Conservation (phyloP, 495 filamentous ascomycete species). For the Penicillium diatomitis region DNA sequence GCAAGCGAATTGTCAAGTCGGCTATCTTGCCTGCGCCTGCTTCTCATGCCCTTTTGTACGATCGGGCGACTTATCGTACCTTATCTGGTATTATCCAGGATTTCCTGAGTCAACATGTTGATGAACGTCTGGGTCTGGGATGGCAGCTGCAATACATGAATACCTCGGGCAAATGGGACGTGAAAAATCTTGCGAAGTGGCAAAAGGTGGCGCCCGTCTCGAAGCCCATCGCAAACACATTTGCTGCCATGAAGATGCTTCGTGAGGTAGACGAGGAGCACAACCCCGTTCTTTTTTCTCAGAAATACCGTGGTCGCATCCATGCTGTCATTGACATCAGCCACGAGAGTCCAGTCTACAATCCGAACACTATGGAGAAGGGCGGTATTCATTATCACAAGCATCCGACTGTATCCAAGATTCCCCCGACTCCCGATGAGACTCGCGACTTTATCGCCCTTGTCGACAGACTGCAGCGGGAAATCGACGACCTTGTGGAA, state of each 20-base stretch:
- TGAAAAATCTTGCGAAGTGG: conserved; percentile 95
- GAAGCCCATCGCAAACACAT: conserved; percentile 60
- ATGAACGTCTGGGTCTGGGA: conserved; percentile 65
- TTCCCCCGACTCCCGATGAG: conserved; percentile 72
- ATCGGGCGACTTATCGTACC: conserved; percentile 63
- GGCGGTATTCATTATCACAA: conserved; percentile 76
- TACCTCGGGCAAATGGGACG: conserved; percentile 91
- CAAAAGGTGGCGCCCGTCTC: conserved; percentile 68
- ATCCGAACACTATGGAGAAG: conserved; percentile 61
- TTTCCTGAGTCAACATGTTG: conserved; percentile 67
- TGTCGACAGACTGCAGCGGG: conserved; percentile 55
- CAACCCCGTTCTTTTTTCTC: conserved; percentile 62
- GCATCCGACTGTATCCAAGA: conserved; percentile 85
- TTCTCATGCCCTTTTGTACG: conserved; percentile 77
- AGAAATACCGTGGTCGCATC: conserved; percentile 55
- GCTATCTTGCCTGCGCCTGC: conserved; percentile 69
- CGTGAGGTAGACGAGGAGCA: conserved; percentile 80
- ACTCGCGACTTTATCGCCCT: conserved; percentile 67
- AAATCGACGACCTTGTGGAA: conserved; percentile 31
- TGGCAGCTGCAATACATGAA: conserved; percentile 88
- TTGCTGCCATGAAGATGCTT: conserved; percentile 81
- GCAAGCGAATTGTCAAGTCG: conserved; percentile 51
- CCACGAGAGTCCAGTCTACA: conserved; percentile 78
- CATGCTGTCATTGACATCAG: conserved; percentile 80
- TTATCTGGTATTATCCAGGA: conserved; percentile 73